Conservation (phyloP, 2,329 filamentous ascomycete genomes). For the Diaporthe australafricana region DNA sequence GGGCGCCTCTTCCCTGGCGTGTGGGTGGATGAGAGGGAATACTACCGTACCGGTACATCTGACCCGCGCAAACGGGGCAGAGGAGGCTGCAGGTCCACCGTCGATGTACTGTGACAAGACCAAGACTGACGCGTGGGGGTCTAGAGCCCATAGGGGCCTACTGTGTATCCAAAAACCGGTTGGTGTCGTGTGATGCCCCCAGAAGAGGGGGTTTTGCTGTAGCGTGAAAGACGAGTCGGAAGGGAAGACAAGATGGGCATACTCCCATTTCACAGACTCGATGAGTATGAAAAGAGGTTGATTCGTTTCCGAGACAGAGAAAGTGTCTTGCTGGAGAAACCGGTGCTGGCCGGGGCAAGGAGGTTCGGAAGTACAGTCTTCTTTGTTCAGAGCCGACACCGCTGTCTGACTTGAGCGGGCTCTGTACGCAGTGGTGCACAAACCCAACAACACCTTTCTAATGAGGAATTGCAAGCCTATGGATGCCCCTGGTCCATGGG, state of each 20-base stretch:
- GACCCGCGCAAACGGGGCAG: conserved; percentile 21
- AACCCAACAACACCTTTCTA: not conserved
- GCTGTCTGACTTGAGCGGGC: not conserved
- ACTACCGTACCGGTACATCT: conserved; percentile 38
- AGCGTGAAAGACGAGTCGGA: not conserved
- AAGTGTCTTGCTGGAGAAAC: not conserved
- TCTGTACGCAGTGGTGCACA: not conserved
- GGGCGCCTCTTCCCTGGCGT: conserved; percentile 19
- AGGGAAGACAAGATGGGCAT: no score
- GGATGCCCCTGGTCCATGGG: not conserved
- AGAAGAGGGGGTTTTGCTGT: not conserved
- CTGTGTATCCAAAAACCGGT: conserved; percentile 1
- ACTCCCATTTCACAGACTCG: conserved; percentile 4
- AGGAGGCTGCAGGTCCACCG: conserved; percentile 34
- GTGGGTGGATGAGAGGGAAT: conserved; percentile 32
- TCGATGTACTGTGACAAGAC: conserved; percentile 35
- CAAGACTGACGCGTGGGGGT: conserved; percentile 34
- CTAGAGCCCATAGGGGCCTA: conserved; percentile 8
- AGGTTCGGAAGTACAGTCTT: not conserved
- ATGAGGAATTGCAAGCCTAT: not conserved
- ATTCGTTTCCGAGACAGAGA: not conserved
- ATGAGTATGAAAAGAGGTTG: not conserved
- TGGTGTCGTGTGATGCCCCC: conserved; percentile 18
- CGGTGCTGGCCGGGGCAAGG: not conserved
- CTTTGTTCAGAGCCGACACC: conserved; percentile 6